These are phyloP conservation scores for Plantago coronopus DNA, from an alignment of 305 asterid genomes.

Conservation along the genomic window DNA sequence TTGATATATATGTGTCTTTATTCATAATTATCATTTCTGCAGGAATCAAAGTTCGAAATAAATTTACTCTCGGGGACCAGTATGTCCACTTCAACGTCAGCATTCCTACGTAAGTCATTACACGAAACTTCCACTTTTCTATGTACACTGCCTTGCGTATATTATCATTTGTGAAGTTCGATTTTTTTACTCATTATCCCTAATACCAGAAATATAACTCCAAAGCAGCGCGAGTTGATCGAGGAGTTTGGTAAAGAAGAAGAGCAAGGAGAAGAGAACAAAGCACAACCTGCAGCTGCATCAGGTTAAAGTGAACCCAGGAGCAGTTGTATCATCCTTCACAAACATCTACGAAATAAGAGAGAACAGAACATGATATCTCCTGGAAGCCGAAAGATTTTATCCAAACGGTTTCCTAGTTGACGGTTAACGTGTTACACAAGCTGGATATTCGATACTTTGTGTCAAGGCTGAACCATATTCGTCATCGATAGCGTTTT, in stretches of 20 bases:
- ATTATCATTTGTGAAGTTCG: no score
- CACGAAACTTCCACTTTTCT: neutral
- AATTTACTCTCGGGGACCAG: conserved; percentile 67
- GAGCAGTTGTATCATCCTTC: neutral
- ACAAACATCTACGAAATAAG: neutral
- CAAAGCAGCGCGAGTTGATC: conserved; percentile 61
- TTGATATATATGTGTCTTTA: no score
- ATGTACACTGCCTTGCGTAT: neutral
- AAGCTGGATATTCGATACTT: no score
- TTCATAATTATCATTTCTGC: no score
- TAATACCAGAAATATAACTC: conserved; percentile 58
- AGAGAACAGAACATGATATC: neutral
- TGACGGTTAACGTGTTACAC: no score
- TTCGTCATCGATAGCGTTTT: no score
- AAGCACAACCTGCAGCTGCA: conserved; percentile 59
- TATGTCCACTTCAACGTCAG: conserved; percentile 83
- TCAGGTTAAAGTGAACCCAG: conserved; percentile 26
- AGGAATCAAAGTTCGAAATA: conserved; percentile 71
- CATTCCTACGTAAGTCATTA: conserved; percentile 66
- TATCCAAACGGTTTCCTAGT: no score
- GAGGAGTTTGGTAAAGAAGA: conserved; percentile 83
- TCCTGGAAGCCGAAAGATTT: no score
- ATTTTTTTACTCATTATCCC: conserved; percentile 4
- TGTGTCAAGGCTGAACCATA: no score
- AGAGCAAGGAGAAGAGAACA: conserved; percentile 52